Evolutionary conservation across 495 filamentous ascomycete species (phyloP), one percentile per base, ranked within the genome.

Genomic region (Daldinia concentrica): DNA sequence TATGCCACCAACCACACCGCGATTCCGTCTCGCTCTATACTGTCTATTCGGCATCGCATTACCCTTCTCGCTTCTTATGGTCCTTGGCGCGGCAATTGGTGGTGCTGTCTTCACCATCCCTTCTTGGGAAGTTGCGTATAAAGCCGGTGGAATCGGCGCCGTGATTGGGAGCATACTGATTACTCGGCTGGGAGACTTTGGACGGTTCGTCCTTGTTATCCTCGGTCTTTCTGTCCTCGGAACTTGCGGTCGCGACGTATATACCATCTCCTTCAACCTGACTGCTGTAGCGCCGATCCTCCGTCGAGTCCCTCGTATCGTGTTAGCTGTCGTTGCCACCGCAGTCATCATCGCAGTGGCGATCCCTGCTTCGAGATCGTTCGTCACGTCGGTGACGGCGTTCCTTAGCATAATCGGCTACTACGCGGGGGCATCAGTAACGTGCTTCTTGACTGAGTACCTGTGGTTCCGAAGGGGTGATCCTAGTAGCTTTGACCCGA

Each of bases 401-500:
- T 85, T 85, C 68, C 74, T 85, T 50, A 78, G 76, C 43, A 77
- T 84, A 22, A 83, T 83, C 43, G 80, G 78, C 1, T 83, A 82
- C 63, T 84, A 82, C 75, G 75, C 79, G 11, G 82, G 80, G 7
- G 79, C 81, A 1, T 85, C 80, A 52, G 79, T 82, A 19, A 78
- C 75, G 0, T 76, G 83, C 22, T 76, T 82, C 12, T 29, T 81
- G 2, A 77, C 72, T 7, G 83, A 85, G 50, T 80, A 79, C 52
- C 72, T 85, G 26, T 69, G 79, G 14, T 84, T 84, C 58, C 75
- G 80, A 0, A 68, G 71, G 12, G 59, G 52, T 12, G 64, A 76
- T 19, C 64, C 68, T 0, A 45, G 5, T 7, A 76, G 77, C n/a
- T 81, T 81, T 30, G 74, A 79, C 12, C 74, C 76, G 0, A 72